Conservation (phyloP, 2,329 filamentous ascomycete genomes). For the Berkeleyomyces rouxiae region DNA sequence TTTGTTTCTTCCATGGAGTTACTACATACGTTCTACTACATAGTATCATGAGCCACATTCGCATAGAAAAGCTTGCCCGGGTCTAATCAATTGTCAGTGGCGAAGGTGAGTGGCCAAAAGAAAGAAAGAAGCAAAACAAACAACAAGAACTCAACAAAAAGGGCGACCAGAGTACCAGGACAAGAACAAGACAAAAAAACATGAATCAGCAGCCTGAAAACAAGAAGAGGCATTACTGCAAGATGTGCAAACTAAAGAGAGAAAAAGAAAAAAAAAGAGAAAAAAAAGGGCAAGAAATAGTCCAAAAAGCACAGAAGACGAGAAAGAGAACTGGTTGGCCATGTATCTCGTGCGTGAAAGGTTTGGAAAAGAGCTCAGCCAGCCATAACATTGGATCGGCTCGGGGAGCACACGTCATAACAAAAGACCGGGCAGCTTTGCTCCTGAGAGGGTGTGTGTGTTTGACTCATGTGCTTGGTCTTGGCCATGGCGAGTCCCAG, state of each 20-base stretch:
- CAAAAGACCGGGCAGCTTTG: neutral
- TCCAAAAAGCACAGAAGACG: conserved; percentile 3
- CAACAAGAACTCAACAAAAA: too few relatives aligned
- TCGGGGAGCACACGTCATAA: neutral
- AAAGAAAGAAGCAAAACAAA: too few relatives aligned
- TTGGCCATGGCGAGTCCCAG: too few relatives aligned
- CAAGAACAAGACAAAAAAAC: neutral
- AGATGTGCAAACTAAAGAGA: neutral
- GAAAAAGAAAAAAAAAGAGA: conserved; percentile 1
- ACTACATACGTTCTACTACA: too few relatives aligned
- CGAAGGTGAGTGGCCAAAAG: too few relatives aligned
- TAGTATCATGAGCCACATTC: too few relatives aligned
- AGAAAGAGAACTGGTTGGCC: neutral
- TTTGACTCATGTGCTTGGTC: too few relatives aligned
- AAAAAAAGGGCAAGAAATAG: conserved; percentile 1
- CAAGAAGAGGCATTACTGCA: neutral
- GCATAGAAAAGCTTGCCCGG: too few relatives aligned
- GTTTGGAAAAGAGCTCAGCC: neutral
- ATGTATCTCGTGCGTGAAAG: neutral
- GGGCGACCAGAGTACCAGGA: too few relatives aligned
- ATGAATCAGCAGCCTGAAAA: neutral
- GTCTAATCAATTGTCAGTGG: too few relatives aligned
- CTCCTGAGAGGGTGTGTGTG: too few relatives aligned
- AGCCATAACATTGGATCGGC: neutral
- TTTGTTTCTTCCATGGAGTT: too few relatives aligned